Conservation (phyloP, 441 rosid species). For the Flueggea neowawraea region DNA sequence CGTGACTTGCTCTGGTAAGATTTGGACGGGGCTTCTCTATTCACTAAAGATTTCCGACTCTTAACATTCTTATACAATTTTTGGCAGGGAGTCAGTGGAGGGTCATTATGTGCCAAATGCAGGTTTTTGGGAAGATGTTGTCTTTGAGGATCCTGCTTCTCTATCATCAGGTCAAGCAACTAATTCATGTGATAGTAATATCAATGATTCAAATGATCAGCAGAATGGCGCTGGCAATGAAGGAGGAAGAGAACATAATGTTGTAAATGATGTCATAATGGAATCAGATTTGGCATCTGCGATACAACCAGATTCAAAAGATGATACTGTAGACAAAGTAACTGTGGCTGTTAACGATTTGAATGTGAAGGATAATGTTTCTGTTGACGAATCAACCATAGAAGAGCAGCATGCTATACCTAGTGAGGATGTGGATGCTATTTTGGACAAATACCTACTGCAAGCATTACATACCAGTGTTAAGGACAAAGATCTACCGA, state of each 20-base stretch:
- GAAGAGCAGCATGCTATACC: constrained; percentile 48
- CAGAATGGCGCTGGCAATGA: constrained; percentile 21
- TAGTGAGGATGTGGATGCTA: constrained; percentile 65
- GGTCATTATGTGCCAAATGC: constrained; percentile 79
- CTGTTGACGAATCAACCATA: constrained; percentile 32
- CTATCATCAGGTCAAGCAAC: constrained; percentile 35
- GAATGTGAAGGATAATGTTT: constrained; percentile 33
- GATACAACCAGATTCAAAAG: constrained; percentile 26
- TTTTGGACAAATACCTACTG: constrained; percentile 83
- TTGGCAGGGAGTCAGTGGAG: constrained; percentile 81
- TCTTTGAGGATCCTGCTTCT: constrained; percentile 69
- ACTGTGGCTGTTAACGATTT: constrained; percentile 36
- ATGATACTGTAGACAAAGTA: constrained; percentile 31
- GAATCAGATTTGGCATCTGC: constrained; percentile 21
- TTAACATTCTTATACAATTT: constrained; percentile 24
- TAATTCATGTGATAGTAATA: constrained; percentile 37
- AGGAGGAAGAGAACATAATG: constrained; percentile 33
- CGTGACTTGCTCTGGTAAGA: constrained; percentile 78
- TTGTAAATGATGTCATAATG: constrained; percentile 10
- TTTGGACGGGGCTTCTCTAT: constrained; percentile 13
- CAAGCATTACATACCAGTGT: constrained; percentile 88
- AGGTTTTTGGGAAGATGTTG: constrained; percentile 79
- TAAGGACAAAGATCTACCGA: constrained; percentile 89
- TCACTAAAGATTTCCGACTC: constrained; percentile 7
- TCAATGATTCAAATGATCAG: constrained; percentile 28